These are phyloP conservation scores for Serendipita vermifera DNA, from an alignment of 768 basidiomycete genomes.

Conservation along the genomic window DNA sequence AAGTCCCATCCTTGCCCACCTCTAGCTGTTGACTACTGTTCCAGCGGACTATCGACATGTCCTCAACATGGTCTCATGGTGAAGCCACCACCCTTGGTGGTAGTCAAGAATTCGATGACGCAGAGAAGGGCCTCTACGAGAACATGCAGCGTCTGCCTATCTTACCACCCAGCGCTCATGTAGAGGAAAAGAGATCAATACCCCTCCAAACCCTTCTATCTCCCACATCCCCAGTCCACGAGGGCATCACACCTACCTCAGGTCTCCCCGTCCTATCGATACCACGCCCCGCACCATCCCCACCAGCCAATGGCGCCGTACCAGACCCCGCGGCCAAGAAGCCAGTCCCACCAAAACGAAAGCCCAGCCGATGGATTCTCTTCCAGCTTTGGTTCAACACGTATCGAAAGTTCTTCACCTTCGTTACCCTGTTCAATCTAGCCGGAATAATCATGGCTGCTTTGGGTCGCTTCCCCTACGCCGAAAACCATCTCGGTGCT, in stretches of 20 bases:
- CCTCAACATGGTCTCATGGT: constrained; percentile 3
- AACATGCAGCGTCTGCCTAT: constrained; percentile 7
- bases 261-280: not conserved
- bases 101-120: constrained; percentile 2
- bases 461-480: constrained; percentile 54
- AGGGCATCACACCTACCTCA: not conserved
- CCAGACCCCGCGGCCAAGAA: constrained; percentile 24
- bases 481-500: constrained; percentile 50
- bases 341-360: constrained; percentile 30
- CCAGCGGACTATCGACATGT: not conserved
- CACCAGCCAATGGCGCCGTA: not conserved
- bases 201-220: not conserved
- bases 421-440: constrained; percentile 47
- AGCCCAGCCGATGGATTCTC: constrained; percentile 45
- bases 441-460: constrained; percentile 47
- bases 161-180: not conserved
- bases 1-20: not conserved
- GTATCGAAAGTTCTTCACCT: constrained; percentile 64
- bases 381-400: constrained; percentile 69
- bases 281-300: not conserved
- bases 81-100: not conserved
- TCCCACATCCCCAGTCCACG: not conserved
- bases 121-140: constrained; percentile 8
- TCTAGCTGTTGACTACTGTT: not conserved
- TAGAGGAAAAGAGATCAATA: not conserved